Evolutionary conservation across 805 yeast genomes (phyloP).

Genomic region (Candida silvicultrix): DNA sequence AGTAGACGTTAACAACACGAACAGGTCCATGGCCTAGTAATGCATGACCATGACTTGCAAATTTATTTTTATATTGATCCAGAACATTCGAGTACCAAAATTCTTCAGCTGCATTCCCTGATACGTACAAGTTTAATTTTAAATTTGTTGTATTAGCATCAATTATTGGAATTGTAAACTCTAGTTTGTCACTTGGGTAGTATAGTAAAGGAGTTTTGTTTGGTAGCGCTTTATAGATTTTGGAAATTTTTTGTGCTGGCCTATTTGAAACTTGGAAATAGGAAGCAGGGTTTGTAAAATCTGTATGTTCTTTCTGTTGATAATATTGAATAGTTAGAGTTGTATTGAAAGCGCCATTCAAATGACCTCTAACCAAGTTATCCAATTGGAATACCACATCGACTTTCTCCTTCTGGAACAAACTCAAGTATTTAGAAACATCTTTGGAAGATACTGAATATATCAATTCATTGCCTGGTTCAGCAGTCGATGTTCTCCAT

Average conservation of each 20-base stretch:
- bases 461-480: conserved; percentile 51
- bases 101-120: conserved; percentile 78
- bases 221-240: conserved; percentile 11
- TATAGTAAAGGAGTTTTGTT: conserved; percentile 38
- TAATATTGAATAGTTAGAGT: conserved; percentile 47
- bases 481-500: conserved; percentile 85
- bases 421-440: conserved; percentile 43
- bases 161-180: conserved; percentile 37
- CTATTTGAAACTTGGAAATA: conserved; percentile 14
- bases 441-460: conserved; percentile 55
- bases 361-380: conserved; percentile 46
- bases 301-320: conserved; percentile 21
- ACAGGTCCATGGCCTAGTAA: conserved; percentile 65
- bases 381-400: conserved; percentile 55
- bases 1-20: conserved; percentile 56
- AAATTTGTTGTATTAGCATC: conserved; percentile 46
- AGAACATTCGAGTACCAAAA: conserved; percentile 70
- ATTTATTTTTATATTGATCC: conserved; percentile 38
- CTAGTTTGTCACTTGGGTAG: conserved; percentile 35
- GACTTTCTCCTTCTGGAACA: conserved; percentile 38
- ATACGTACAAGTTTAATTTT: conserved; percentile 50
- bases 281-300: conserved; percentile 10
- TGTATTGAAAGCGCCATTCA: conserved; percentile 58
- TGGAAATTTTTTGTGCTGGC: conserved; percentile 14
- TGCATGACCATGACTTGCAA: conserved; percentile 31